Evolutionary conservation across 345 rosid species (phyloP).

Genomic region (Syzygium jambos): DNA sequence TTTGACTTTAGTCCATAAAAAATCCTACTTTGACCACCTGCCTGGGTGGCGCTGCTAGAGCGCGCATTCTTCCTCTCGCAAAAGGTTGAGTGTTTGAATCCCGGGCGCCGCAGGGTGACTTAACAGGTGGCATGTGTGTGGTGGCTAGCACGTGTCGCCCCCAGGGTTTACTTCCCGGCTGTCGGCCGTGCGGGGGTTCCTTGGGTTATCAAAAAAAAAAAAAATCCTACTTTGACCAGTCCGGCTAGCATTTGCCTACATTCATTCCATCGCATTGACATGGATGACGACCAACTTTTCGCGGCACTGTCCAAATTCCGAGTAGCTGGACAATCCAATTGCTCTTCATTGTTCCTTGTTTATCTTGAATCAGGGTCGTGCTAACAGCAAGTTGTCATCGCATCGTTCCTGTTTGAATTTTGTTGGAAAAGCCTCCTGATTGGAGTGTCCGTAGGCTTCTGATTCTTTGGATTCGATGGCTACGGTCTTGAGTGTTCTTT

Average conservation of each 20-base stretch:
- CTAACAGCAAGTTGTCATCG: not conserved
- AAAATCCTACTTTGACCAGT: not conserved
- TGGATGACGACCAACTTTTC: not conserved
- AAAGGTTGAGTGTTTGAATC: too few relatives aligned
- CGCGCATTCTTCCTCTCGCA: too few relatives aligned
- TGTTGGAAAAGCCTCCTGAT: not conserved
- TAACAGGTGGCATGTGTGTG: too few relatives aligned
- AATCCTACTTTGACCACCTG: not conserved
- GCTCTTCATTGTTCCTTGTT: not conserved
- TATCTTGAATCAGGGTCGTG: not conserved
- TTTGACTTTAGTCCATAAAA: not conserved
- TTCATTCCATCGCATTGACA: not conserved
- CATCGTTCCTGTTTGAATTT: not conserved
- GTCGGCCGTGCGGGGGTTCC: too few relatives aligned
- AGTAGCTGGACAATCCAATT: not conserved
- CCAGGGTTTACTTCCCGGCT: too few relatives aligned
- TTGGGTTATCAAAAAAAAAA: too few relatives aligned
- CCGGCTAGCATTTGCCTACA: not conserved
- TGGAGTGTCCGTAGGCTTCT: not conserved
- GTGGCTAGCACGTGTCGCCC: too few relatives aligned
- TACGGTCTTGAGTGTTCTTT: not conserved
- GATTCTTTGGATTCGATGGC: not conserved
- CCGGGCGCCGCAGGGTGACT: too few relatives aligned
- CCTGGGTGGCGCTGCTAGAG: too few relatives aligned
- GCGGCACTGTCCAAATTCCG: not conserved